These are phyloP conservation scores for Puccinia hordei DNA, from an alignment of 1,284 basidiomycete species.

Conservation along the genomic window DNA sequence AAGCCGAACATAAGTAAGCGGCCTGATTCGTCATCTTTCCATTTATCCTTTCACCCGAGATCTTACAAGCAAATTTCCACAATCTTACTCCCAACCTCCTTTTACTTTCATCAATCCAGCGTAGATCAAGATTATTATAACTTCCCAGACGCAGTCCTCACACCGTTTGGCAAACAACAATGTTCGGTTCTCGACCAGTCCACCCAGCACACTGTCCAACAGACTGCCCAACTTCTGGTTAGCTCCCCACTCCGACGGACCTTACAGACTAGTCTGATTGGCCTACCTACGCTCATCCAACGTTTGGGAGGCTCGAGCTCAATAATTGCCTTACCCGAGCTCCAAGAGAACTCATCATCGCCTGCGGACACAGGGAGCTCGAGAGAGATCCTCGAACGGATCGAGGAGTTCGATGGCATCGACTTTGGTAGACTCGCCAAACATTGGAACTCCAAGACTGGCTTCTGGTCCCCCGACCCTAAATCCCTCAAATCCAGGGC, in stretches of 20 bases:
- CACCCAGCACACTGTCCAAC: constrained; percentile 21
- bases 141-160: constrained; percentile 44
- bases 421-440: constrained; percentile 39
- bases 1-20: constrained; percentile 41
- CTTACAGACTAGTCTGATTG: constrained; percentile 36
- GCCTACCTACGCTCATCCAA: constrained; percentile 22
- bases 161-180: constrained; percentile 40
- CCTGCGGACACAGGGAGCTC: constrained; percentile 50
- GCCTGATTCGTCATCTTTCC: background rate
- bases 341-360: constrained; percentile 39
- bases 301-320: constrained; percentile 35
- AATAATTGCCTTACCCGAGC: constrained; percentile 33
- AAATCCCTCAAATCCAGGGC: constrained; percentile 33
- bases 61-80: no score
- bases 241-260: constrained; percentile 39
- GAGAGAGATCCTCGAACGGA: constrained; percentile 1
- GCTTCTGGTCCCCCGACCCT: constrained; percentile 39
- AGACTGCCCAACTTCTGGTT: constrained; percentile 35
- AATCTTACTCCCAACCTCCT: background rate
- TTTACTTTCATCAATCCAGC: background rate
- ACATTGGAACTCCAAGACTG: constrained; percentile 46
- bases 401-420: constrained; percentile 42
- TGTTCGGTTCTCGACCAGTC: background rate
- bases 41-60: background rate
- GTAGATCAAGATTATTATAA: constrained; percentile 45